Evolutionary conservation across 768 basidiomycete species (phyloP).

Genomic region (Macrolepiota albuminosa): DNA sequence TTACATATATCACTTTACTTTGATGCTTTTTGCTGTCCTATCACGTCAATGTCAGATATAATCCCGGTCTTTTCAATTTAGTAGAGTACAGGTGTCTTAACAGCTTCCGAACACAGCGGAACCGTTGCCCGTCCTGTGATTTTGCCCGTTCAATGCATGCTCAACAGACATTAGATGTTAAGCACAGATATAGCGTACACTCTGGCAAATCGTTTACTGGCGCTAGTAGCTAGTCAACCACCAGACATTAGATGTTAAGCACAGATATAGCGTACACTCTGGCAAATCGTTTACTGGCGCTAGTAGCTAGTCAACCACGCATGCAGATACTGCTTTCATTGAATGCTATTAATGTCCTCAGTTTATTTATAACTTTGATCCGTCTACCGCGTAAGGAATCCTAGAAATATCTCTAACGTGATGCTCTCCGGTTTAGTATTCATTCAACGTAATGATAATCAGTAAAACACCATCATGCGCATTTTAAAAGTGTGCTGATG

Average conservation of each 20-base stretch:
- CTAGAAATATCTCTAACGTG: background rate
- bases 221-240: background rate
- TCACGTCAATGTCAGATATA: background rate
- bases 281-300: background rate
- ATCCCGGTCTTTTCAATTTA: background rate
- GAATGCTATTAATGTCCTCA: background rate
- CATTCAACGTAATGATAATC: background rate
- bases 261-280: background rate
- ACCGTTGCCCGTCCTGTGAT: background rate
- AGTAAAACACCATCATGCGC: background rate
- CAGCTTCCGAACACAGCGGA: background rate
- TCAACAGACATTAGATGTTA: background rate
- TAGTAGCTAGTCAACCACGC: background rate
- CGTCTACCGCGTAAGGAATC: background rate
- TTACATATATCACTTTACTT: background rate
- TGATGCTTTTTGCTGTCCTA: background rate
- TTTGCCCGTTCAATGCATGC: background rate
- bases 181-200: background rate
- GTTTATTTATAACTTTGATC: background rate
- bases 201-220: background rate
- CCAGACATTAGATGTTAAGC: too few species aligned
- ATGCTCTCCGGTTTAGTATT: background rate
- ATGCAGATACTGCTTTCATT: background rate
- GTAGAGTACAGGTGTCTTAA: background rate
- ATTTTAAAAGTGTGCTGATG: background rate